Percentiles rank a stretch among this genome's conserved stretches.
These are phyloP conservation scores for Macrophomina tecta DNA, from an alignment of 2,329 filamentous ascomycete genomes.

Conservation along the genomic window DNA sequence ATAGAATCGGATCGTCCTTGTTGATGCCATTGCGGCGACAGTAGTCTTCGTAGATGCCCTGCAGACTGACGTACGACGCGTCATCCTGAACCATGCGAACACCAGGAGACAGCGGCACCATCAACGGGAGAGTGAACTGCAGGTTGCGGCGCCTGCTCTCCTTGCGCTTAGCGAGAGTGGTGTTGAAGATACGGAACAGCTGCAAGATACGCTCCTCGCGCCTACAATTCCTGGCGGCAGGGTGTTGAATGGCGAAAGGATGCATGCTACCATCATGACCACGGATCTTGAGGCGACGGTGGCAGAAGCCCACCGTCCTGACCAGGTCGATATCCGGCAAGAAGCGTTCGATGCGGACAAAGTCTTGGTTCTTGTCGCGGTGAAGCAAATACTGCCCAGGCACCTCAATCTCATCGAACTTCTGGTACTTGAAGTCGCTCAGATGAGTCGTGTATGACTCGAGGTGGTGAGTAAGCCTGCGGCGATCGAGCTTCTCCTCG, in stretches of 20 bases:
- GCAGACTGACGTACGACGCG: slow-evolving; percentile 88
- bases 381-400: slow-evolving; percentile 96
- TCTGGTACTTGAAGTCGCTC: slow-evolving; percentile 95
- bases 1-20: slow-evolving; percentile 94
- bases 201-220: slow-evolving; percentile 95
- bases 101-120: slow-evolving; percentile 93
- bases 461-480: slow-evolving; percentile 73
- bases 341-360: slow-evolving; percentile 96
- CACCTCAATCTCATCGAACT: slow-evolving; percentile 98
- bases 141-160: slow-evolving; percentile 92
- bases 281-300: slow-evolving; percentile 91
- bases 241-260: slow-evolving; percentile 94
- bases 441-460: slow-evolving; percentile 89
- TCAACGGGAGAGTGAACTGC: slow-evolving; percentile 93
- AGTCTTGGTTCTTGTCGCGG: slow-evolving; percentile 99
- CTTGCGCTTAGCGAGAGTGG: slow-evolving; percentile 87
- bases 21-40: slow-evolving; percentile 84
- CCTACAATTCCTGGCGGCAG: slow-evolving; percentile 87
- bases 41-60: slow-evolving; percentile 95
- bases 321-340: slow-evolving; percentile 93
- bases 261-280: slow-evolving; percentile 98
- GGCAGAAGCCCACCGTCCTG: slow-evolving; percentile 86
- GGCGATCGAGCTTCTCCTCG: slow-evolving; percentile 92
- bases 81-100: slow-evolving; percentile 97
- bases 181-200: slow-evolving; percentile 96